Evolutionary conservation across 495 filamentous ascomycete species (phyloP).

Genomic region (Neurospora hispaniola): DNA sequence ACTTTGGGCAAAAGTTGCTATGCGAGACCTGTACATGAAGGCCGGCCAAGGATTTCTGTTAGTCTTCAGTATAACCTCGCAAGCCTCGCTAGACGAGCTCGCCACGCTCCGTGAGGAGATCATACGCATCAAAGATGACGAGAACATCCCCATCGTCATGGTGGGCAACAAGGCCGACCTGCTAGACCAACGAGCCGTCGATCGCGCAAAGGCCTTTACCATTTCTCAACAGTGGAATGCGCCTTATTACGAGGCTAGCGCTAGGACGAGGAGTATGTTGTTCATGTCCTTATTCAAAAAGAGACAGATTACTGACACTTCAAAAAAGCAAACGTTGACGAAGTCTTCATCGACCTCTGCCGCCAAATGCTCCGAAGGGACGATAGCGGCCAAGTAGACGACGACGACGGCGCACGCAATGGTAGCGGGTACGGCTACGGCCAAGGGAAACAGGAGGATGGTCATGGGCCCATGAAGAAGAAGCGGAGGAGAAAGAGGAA

Average conservation of each 20-base stretch:
- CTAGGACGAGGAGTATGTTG: slow-evolving; percentile 53
- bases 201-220: slow-evolving; percentile 72
- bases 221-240: slow-evolving; percentile 83
- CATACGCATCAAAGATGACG: slow-evolving; percentile 91
- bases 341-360: slow-evolving; percentile 89
- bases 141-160: slow-evolving; percentile 84
- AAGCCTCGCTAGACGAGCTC: slow-evolving; percentile 76
- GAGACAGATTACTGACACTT: background rate
- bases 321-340: slow-evolving; percentile 72
- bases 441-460: slow-evolving; percentile 15
- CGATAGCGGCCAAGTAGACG: slow-evolving; percentile 29
- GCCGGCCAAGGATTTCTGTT: slow-evolving; percentile 92
- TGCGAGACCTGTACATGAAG: slow-evolving; percentile 94
- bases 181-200: slow-evolving; percentile 80
- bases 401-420: slow-evolving; percentile 18
- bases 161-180: slow-evolving; percentile 97
- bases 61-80: slow-evolving; percentile 92
- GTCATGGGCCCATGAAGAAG: slow-evolving; percentile 5
- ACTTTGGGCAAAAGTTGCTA: slow-evolving; percentile 30
- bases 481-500: slow-evolving; percentile 16
- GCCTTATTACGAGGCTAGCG: slow-evolving; percentile 92
- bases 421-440: slow-evolving; percentile 20
- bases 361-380: slow-evolving; percentile 81
- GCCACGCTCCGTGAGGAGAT: slow-evolving; percentile 88
- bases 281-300: background rate